Conservation (phyloP, 2,329 filamentous ascomycete genomes). For the Phaeomoniella chlamydospora region DNA sequence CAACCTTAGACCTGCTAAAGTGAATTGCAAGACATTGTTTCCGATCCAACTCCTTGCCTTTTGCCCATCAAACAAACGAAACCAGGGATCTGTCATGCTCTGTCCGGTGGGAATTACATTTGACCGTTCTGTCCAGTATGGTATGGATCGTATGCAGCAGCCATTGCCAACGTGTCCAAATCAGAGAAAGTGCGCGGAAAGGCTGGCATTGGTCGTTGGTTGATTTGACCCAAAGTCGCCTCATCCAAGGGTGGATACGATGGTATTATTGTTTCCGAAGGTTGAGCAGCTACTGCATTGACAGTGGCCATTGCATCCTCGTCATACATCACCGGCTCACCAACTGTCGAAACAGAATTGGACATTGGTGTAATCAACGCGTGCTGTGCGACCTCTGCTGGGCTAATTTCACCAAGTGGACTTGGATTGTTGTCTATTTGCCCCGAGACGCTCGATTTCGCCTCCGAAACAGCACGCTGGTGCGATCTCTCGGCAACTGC, state of each 20-base stretch:
- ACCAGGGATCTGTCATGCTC: too few relatives aligned
- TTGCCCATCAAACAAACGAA: too few relatives aligned
- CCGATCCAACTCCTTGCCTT: too few relatives aligned
- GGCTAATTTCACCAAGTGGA: slow-evolving; percentile 10
- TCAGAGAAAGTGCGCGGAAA: slow-evolving; percentile 12
- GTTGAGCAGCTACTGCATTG: slow-evolving; percentile 1
- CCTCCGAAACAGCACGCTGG: background rate
- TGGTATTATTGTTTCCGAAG: slow-evolving; percentile 1
- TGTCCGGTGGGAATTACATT: too few relatives aligned
- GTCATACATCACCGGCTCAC: background rate
- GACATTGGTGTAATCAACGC: slow-evolving; percentile 5
- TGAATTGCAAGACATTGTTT: too few relatives aligned
- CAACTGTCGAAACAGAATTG: background rate
- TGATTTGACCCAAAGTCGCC: slow-evolving; percentile 1
- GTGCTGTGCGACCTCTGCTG: slow-evolving; percentile 7
- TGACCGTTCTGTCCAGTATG: slow-evolving; percentile 4
- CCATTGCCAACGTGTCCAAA: slow-evolving; percentile 13
- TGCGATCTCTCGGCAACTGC: slow-evolving; percentile 3
- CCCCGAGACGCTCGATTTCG: slow-evolving; percentile 2
- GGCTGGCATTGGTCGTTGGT: slow-evolving; percentile 5
- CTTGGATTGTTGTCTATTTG: slow-evolving; percentile 6
- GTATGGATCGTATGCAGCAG: slow-evolving; percentile 11
- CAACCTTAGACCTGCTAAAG: too few relatives aligned
- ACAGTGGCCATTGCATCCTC: slow-evolving; percentile 5
- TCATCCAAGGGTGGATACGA: slow-evolving; percentile 11